Evolutionary conservation across 2,329 filamentous ascomycete species (phyloP).

Genomic region (Diaporthe citrichinensis): DNA sequence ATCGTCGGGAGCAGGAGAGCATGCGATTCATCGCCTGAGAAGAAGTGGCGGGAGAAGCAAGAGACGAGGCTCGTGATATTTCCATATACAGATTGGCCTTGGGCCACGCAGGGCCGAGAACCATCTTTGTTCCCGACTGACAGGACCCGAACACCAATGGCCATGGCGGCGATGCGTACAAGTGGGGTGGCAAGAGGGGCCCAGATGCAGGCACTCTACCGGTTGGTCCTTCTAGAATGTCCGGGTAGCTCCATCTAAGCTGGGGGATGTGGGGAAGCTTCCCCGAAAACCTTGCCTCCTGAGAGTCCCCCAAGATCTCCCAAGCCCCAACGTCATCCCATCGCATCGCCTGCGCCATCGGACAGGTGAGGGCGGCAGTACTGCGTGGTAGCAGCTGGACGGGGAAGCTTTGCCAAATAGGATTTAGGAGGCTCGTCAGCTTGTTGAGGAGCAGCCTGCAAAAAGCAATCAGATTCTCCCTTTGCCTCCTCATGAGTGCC

Average conservation of each 20-base stretch:
- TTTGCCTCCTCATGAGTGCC: slow-evolving; percentile 16
- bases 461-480: slow-evolving; percentile 20
- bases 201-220: not conserved
- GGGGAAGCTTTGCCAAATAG: slow-evolving; percentile 6
- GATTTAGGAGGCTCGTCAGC: slow-evolving; percentile 32
- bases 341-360: not conserved
- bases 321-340: slow-evolving; percentile 20
- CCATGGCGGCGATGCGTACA: not conserved
- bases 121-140: slow-evolving; percentile 19
- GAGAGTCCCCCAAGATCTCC: not conserved
- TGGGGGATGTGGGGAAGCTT: slow-evolving; percentile 30
- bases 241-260: slow-evolving; percentile 3
- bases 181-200: slow-evolving; percentile 3
- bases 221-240: slow-evolving; percentile 21
- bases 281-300: slow-evolving; percentile 26
- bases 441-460: slow-evolving; percentile 20
- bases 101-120: not conserved
- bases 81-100: not conserved
- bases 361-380: slow-evolving; percentile 26
- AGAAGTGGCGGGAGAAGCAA: not conserved
- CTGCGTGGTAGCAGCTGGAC: slow-evolving; percentile 13
- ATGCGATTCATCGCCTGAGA: not conserved
- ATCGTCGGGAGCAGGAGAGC: not conserved
- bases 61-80: not conserved
- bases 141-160: slow-evolving; percentile 26